Evolutionary conservation across 2,329 filamentous ascomycete species (phyloP).

Genomic region (Hypoxylon sp.): DNA sequence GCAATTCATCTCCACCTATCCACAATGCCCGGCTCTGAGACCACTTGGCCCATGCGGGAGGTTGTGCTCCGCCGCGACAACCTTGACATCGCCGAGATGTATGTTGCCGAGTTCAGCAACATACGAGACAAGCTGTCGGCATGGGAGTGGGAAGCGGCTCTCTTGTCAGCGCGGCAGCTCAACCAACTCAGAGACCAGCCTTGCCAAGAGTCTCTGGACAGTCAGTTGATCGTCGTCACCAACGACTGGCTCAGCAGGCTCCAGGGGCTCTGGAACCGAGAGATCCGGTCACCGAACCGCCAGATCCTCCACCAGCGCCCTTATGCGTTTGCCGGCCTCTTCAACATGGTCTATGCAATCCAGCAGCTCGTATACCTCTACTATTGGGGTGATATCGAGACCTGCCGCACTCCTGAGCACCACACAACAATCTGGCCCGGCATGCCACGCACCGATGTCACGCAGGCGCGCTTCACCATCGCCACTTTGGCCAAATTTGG

Average conservation of each 20-base stretch:
- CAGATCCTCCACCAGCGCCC: background rate
- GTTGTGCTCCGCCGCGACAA: background rate
- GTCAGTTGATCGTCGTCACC: background rate
- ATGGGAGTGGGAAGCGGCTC: constrained; percentile 1
- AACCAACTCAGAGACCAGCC: background rate
- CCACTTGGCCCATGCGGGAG: background rate
- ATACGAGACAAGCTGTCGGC: background rate
- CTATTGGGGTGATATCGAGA: background rate
- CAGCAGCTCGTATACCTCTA: background rate
- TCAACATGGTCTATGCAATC: background rate
- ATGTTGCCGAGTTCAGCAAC: background rate
- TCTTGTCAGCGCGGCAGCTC: background rate
- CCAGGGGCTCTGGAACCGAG: background rate
- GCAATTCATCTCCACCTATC: background rate
- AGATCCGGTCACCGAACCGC: background rate
- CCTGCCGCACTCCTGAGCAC: background rate
- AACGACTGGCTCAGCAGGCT: constrained; percentile 16
- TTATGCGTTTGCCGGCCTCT: background rate
- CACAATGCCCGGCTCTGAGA: background rate
- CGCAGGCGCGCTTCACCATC: constrained; percentile 21
- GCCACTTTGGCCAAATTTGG: background rate
- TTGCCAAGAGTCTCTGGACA: background rate
- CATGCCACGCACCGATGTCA: constrained; percentile 14
- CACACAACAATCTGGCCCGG: background rate
- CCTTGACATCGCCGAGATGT: background rate